Evolutionary conservation across 805 yeast genomes (phyloP), one percentile per base, ranked within the genome.

Genomic region (Maudiozyma turicensis): DNA sequence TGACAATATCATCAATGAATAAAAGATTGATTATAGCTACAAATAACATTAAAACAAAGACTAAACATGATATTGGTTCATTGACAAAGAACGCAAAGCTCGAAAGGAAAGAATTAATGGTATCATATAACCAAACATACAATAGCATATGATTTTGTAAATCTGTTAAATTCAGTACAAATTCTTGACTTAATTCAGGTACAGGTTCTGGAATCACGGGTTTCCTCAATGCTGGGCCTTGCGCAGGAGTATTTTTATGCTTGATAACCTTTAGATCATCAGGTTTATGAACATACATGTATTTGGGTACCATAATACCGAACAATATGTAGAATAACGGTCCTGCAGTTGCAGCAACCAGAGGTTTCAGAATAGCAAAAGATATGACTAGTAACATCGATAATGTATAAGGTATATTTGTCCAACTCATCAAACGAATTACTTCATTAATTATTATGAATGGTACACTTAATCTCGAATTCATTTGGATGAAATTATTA

Each of bases 101-200:
- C 20, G 70, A 66, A 33, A 84, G 69, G 41, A 77, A 49, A 55
- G 71, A 65, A 20, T 73, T 69, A 5, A 78, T 46, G 26, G 72
- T 72, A 65, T 88, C 91, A 73, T 81, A 87, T 0, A 72, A 66
- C 10, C 69, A 63, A 8, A 84, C 81, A 61, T 82, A 86, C 11
- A 81, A 58, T 32, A 81, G 60, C 86, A 85, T 82, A 58, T 81
- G 83, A 61, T 88, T 88, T 60, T 88, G 96, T 50, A 87, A 70
- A 68, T 88, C 96, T 1, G 95, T 86, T 57, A 86, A 70, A 61
- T 88, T 88, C 49, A 87, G 61, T 20, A 83, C 65, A 60, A 87
- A 88, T 61, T 88, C 95, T 48, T 85, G 72, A 33, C 90, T 81
- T 45, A 85, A 72, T 63, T 87, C 88, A 5, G 90, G 84, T 7